Conservation (phyloP, 768 basidiomycete genomes). For the Termitomyces sp. region DNA sequence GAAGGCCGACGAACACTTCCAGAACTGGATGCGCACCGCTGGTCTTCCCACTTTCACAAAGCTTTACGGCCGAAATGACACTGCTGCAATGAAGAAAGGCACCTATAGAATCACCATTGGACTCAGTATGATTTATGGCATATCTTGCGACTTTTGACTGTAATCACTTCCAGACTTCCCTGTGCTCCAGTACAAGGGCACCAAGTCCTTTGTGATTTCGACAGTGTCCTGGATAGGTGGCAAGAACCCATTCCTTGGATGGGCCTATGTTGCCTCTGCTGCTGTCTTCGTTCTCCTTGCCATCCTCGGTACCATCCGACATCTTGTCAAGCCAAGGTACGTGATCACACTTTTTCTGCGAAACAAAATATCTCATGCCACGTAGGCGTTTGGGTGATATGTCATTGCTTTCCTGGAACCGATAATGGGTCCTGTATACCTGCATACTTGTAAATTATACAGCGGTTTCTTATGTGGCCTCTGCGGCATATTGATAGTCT, state of each 20-base stretch:
- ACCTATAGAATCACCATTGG: constrained; percentile 70
- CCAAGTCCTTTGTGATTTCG: constrained; percentile 94
- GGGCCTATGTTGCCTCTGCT: constrained; percentile 93
- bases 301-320: constrained; percentile 82
- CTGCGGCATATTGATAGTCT: background rate
- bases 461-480: too few species aligned
- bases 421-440: constrained; percentile 24
- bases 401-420: constrained; percentile 83
- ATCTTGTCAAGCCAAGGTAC: constrained; percentile 89
- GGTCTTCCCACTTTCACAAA: constrained; percentile 97
- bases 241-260: constrained; percentile 97
- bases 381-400: constrained; percentile 82
- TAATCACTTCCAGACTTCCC: constrained; percentile 72
- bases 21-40: constrained; percentile 99
- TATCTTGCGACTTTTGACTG: constrained; percentile 2
- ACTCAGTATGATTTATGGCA: constrained; percentile 59
- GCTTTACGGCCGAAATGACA: constrained; percentile 88
- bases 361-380: background rate
- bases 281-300: constrained; percentile 85
- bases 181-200: constrained; percentile 84
- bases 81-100: constrained; percentile 63
- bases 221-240: constrained; percentile 99
- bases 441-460: constrained; percentile 13
- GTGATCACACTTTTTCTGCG: constrained; percentile 12
- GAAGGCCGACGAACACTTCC: constrained; percentile 82